Evolutionary conservation across 768 basidiomycete species (phyloP).

Genomic region (Tulasnella sp.): DNA sequence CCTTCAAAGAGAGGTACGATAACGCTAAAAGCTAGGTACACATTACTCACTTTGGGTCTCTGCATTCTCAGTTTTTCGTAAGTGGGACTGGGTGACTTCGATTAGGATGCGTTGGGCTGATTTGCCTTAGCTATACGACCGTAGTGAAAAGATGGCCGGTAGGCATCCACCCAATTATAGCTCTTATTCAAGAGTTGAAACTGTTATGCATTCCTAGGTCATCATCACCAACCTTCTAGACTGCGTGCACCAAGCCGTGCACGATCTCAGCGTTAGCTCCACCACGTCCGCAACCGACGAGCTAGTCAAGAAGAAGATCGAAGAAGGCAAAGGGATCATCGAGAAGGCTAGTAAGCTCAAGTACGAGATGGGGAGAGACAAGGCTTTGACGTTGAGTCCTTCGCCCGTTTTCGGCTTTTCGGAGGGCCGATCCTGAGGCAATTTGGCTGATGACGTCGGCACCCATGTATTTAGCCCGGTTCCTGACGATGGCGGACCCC

Average conservation of each 20-base stretch:
- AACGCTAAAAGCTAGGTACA: neutral
- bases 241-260: conserved; percentile 56
- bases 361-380: conserved; percentile 78
- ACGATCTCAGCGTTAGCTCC: conserved; percentile 38
- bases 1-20: neutral
- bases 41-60: neutral
- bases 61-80: conserved; percentile 1
- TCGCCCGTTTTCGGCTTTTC: neutral
- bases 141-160: conserved; percentile 55
- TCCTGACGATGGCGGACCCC: conserved; percentile 62
- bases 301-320: conserved; percentile 27
- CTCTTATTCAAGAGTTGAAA: neutral
- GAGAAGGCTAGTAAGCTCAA: conserved; percentile 64
- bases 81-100: neutral
- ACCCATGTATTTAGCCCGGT: conserved; percentile 41
- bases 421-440: neutral
- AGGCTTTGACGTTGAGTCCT: conserved; percentile 43
- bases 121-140: conserved; percentile 51
- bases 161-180: conserved; percentile 29
- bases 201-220: neutral
- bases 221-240: conserved; percentile 34
- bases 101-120: neutral
- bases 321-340: conserved; percentile 74
- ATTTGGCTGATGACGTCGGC: neutral
- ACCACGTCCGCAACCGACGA: conserved; percentile 17